Evolutionary conservation across 2,329 filamentous ascomycete genomes (phyloP).

Genomic region (Botrytis tulipae): DNA sequence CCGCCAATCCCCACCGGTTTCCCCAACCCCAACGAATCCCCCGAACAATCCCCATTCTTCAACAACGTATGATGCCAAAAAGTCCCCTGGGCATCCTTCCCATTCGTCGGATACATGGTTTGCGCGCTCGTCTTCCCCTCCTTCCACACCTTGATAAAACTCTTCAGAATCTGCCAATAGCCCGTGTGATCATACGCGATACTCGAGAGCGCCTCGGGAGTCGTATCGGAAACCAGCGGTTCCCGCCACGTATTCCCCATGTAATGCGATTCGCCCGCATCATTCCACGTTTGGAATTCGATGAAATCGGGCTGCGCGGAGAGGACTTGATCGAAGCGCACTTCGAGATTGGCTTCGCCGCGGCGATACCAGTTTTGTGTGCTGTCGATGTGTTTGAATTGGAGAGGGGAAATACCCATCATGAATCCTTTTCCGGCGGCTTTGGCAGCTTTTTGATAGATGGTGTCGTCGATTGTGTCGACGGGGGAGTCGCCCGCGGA

Average conservation of each 20-base stretch:
- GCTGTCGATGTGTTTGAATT: constrained; percentile 41
- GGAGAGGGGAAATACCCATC: constrained; percentile 42
- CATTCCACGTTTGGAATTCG: constrained; percentile 45
- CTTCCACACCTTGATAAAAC: constrained; percentile 43
- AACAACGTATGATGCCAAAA: constrained; percentile 38
- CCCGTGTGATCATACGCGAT: constrained; percentile 40
- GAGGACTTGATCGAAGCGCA: constrained; percentile 38
- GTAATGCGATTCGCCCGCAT: constrained; percentile 43
- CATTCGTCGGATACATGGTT: constrained; percentile 30
- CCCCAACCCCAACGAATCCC: constrained; percentile 10
- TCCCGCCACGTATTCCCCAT: constrained; percentile 43
- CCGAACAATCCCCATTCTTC: constrained; percentile 14
- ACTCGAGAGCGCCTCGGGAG: constrained; percentile 35
- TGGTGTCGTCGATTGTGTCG: constrained; percentile 33
- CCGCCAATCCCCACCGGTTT: constrained; percentile 11
- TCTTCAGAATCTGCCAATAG: constrained; percentile 39
- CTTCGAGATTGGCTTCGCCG: constrained; percentile 41
- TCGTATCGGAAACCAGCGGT: constrained; percentile 32
- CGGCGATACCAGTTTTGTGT: constrained; percentile 40
- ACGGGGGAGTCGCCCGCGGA: constrained; percentile 23
- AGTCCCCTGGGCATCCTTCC: constrained; percentile 27
- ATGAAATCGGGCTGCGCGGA: constrained; percentile 41
- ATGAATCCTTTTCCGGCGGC: constrained; percentile 41
- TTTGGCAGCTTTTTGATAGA: constrained; percentile 37
- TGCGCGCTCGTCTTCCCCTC: constrained; percentile 31